Percentiles rank a stretch among this genome's conserved stretches.
Evolutionary conservation across 192 early-diverging fungal genomes (phyloP).

Genomic region (Endogone sp.): DNA sequence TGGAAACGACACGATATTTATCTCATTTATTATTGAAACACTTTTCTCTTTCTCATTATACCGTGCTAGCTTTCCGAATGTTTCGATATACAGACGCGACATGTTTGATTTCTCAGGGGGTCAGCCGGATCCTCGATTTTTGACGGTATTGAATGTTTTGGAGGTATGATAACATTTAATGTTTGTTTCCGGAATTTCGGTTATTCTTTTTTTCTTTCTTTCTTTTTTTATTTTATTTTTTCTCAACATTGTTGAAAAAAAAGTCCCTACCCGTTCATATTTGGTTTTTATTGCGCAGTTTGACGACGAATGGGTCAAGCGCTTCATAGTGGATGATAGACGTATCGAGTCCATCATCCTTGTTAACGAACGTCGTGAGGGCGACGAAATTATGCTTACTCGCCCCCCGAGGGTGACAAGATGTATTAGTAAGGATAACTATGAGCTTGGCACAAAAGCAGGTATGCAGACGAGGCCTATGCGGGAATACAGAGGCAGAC

Average conservation of each 20-base stretch:
- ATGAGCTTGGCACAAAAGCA: conserved; percentile 49
- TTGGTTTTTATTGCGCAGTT: conserved; percentile 30
- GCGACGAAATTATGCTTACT: conserved; percentile 49
- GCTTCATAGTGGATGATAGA: conserved; percentile 64
- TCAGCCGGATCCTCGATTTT: conserved; percentile 53
- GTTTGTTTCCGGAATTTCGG: neutral
- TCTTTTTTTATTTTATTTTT: no score
- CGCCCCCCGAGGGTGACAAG: conserved; percentile 56
- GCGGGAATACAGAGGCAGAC: conserved; percentile 29
- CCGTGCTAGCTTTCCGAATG: neutral
- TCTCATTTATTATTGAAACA: no score
- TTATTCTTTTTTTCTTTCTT: neutral
- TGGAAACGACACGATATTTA: no score
- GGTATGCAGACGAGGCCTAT: conserved; percentile 37
- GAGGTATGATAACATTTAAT: conserved; percentile 13
- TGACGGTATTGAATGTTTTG: conserved; percentile 62
- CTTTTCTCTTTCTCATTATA: no score
- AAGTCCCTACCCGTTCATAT: no score
- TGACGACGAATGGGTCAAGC: conserved; percentile 66
- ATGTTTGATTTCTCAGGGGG: conserved; percentile 65
- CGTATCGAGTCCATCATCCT: conserved; percentile 69
- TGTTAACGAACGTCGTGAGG: conserved; percentile 50
- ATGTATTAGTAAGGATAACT: conserved; percentile 58
- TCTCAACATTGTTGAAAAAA: no score
- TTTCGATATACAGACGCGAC: conserved; percentile 36